phyloP scores from a whole-genome alignment of 441 rosid genomes.

The Eutrema salsugineum region DNA sequence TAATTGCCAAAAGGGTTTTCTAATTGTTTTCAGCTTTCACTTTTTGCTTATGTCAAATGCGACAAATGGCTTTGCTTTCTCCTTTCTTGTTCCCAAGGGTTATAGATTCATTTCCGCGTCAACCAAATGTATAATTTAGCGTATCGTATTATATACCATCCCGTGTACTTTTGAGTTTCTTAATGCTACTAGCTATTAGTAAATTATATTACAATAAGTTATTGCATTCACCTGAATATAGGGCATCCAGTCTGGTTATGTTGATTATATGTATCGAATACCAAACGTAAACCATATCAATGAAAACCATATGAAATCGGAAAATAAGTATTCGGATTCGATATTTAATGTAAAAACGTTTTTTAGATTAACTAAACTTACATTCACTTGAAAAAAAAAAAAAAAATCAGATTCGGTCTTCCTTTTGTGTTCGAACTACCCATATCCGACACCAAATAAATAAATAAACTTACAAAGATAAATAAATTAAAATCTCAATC shows the following conservation, averaged over 20 bases:
- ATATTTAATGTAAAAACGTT: no score
- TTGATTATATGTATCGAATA: neutral
- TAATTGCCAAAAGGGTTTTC: no score
- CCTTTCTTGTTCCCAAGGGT: conserved; percentile 23
- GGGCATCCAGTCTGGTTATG: neutral
- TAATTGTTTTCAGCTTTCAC: no score
- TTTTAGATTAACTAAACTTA: no score
- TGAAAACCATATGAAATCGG: no score
- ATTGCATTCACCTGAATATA: neutral
- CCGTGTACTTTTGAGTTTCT: conserved; percentile 12
- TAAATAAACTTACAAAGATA: no score
- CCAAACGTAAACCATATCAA: neutral
- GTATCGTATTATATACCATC: neutral
- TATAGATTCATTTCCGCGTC: conserved; percentile 10
- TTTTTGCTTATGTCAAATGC: conserved; percentile 21
- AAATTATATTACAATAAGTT: neutral
- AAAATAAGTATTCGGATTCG: no score
- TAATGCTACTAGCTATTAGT: neutral
- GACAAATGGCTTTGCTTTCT: conserved; percentile 1
- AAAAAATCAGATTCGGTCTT: no score
- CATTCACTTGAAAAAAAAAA: no score
- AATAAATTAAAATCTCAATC: no score
- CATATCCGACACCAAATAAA: no score
- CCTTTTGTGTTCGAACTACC: neutral
- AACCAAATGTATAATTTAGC: neutral